These are phyloP conservation scores for Ligustrum vulgare DNA, from an alignment of 257 asterid species.

Conservation along the genomic window DNA sequence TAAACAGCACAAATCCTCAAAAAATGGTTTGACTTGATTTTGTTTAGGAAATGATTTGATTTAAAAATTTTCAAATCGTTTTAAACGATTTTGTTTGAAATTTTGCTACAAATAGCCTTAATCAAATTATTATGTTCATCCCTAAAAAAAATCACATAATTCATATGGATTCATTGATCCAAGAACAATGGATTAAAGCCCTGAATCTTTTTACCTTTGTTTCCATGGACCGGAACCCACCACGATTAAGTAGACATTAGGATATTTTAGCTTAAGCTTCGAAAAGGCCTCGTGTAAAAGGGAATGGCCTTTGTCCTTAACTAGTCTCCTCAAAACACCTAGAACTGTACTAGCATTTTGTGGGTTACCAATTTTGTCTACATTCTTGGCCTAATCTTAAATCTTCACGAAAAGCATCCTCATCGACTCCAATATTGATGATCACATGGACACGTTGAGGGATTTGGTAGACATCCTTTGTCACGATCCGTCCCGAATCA, in stretches of 20 bases:
- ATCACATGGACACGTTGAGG: constrained; percentile 85
- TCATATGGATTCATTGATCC: constrained; percentile 73
- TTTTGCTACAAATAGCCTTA: no score
- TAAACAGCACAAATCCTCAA: no score
- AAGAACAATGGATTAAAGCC: constrained; percentile 57
- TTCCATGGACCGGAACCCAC: constrained; percentile 98
- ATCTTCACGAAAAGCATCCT: constrained; percentile 62
- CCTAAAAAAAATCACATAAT: no score
- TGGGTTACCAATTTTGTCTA: constrained; percentile 63
- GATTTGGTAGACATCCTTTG: constrained; percentile 87
- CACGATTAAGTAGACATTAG: constrained; percentile 61
- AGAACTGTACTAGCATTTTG: constrained; percentile 65
- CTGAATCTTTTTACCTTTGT: constrained; percentile 69
- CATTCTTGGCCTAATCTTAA: constrained; percentile 40
- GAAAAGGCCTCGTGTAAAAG: constrained; percentile 74
- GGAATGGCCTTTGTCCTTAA: constrained; percentile 92
- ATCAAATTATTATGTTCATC: no score
- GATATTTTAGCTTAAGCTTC: constrained; percentile 41
- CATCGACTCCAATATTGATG: constrained; percentile 74
- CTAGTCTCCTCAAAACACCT: constrained; percentile 86
- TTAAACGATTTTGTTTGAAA: no score
- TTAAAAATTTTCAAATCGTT: no score
- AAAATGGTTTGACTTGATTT: no score
- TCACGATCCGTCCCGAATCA: no score
- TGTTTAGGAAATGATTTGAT: no score